These are phyloP conservation scores for Monosporozyma yasuniensis DNA, from an alignment of 805 yeast genomes.

Conservation along the genomic window DNA sequence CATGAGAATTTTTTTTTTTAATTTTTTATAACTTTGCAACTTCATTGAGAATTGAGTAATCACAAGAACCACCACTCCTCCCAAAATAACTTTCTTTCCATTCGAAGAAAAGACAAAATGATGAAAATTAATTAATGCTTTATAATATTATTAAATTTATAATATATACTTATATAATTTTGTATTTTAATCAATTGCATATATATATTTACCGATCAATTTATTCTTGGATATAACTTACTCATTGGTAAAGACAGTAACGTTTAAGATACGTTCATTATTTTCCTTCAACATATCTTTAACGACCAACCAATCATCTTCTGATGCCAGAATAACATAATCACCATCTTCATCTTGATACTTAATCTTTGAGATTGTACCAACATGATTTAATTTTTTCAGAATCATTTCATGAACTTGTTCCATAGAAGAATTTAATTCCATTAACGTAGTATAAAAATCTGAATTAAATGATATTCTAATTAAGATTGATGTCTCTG, in stretches of 20 bases:
- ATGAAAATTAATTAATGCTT: too few relatives aligned
- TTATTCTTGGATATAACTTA: too few relatives aligned
- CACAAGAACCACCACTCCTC: too few relatives aligned
- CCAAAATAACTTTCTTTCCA: too few relatives aligned
- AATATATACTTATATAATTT: background rate
- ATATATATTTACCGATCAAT: too few relatives aligned
- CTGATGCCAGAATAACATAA: constrained; percentile 71
- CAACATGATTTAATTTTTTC: constrained; percentile 46
- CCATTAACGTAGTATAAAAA: constrained; percentile 59
- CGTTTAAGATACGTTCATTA: constrained; percentile 39
- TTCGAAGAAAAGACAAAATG: too few relatives aligned
- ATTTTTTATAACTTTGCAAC: too few relatives aligned
- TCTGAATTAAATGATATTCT: constrained; percentile 37
- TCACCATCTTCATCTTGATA: constrained; percentile 96
- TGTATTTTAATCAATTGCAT: background rate
- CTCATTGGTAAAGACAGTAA: constrained; percentile 30
- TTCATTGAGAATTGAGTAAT: too few relatives aligned
- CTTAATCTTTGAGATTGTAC: constrained; percentile 47
- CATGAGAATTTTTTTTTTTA: too few relatives aligned
- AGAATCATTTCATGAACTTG: constrained; percentile 52
- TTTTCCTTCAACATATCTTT: constrained; percentile 54
- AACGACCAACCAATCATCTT: constrained; percentile 85
- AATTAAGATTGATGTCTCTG: constrained; percentile 32
- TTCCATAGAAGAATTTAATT: constrained; percentile 40
- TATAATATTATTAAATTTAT: too few relatives aligned